Evolutionary conservation across 768 basidiomycete species (phyloP).

Genomic region (Suillus plorans): DNA sequence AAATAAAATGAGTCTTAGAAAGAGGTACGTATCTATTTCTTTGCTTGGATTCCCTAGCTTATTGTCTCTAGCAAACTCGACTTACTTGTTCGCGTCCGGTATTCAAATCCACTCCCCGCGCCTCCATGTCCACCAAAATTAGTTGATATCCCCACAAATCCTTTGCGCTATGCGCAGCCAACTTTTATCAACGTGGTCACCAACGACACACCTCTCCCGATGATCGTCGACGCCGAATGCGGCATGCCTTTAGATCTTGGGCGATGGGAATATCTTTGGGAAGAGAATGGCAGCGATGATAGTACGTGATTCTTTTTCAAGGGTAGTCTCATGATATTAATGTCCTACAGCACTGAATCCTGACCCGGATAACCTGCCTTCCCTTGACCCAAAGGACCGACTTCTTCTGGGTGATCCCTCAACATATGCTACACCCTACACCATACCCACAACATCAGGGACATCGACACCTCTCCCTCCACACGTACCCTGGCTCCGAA

Average conservation of each 20-base stretch:
- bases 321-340: neutral
- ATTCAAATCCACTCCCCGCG: slow-evolving; percentile 89
- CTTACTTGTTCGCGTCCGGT: slow-evolving; percentile 89
- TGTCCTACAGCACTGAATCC: slow-evolving; percentile 58
- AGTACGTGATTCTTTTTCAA: slow-evolving; percentile 39
- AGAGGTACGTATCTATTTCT: slow-evolving; percentile 39
- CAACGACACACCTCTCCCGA: slow-evolving; percentile 80
- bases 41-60: neutral
- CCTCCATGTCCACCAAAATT: slow-evolving; percentile 98
- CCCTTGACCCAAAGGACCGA: slow-evolving; percentile 73
- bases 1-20: slow-evolving; percentile 51
- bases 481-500: slow-evolving; percentile 88
- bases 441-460: slow-evolving; percentile 37
- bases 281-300: slow-evolving; percentile 70
- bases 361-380: slow-evolving; percentile 53
- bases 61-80: slow-evolving; percentile 68
- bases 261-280: slow-evolving; percentile 81
- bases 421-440: slow-evolving; percentile 40
- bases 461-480: slow-evolving; percentile 46
- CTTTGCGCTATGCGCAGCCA: slow-evolving; percentile 82
- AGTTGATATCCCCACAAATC: slow-evolving; percentile 87
- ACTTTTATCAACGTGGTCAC: slow-evolving; percentile 83
- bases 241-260: slow-evolving; percentile 95
- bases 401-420: slow-evolving; percentile 72
- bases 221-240: slow-evolving; percentile 96